phyloP scores from a whole-genome alignment of 139 green algal species.

The Eudorina sp. region DNA sequence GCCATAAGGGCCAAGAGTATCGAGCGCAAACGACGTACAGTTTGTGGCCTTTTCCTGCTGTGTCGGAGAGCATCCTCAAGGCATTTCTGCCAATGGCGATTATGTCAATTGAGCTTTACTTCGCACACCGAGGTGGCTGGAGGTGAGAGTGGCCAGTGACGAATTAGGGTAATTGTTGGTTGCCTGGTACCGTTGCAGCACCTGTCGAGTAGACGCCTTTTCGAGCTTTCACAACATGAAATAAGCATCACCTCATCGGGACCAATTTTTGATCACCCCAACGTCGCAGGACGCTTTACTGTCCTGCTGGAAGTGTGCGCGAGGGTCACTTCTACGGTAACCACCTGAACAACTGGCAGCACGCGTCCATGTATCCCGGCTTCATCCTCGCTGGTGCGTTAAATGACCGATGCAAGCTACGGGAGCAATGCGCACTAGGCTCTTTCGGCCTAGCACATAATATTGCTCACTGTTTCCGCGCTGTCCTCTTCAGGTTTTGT shows the following conservation, averaged over 20 bases:
- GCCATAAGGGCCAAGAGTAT: slow-evolving; percentile 12
- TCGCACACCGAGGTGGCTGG: slow-evolving; percentile 39
- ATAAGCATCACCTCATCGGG: no score
- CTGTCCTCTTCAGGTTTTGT: slow-evolving; percentile 29
- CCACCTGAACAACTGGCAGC: slow-evolving; percentile 52
- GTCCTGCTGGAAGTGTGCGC: slow-evolving; percentile 18
- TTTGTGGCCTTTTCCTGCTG: background rate
- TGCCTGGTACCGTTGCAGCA: no score
- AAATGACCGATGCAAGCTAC: no score
- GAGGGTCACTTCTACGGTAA: slow-evolving; percentile 35
- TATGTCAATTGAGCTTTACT: slow-evolving; percentile 31
- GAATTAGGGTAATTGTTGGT: no score
- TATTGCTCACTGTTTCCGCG: no score
- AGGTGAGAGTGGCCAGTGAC: slow-evolving; percentile 8
- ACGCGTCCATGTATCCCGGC: slow-evolving; percentile 52
- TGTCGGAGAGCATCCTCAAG: slow-evolving; percentile 1
- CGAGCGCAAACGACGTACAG: slow-evolving; percentile 4
- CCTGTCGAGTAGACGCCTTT: no score
- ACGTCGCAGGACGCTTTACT: slow-evolving; percentile 13
- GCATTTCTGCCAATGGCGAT: background rate
- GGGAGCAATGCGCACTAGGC: no score
- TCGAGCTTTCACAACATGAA: no score
- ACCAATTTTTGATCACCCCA: no score
- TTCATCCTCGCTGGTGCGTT: slow-evolving; percentile 63
- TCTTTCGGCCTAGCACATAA: no score